Conservation (phyloP, 352 stramenopile genomes). For the Pythium insidiosum region DNA sequence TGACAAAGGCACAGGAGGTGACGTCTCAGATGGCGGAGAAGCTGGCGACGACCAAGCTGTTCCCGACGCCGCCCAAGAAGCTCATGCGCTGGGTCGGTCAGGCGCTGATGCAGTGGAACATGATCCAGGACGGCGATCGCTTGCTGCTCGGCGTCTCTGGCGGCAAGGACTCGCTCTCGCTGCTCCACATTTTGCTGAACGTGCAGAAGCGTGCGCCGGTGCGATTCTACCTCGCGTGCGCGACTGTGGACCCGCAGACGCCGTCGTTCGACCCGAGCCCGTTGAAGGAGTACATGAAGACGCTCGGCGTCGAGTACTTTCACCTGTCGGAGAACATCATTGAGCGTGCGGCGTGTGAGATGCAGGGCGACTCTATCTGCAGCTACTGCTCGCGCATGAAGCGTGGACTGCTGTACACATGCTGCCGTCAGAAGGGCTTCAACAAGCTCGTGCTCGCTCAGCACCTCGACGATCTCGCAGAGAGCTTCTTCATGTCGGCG, state of each 20-base stretch:
- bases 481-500: conserved; percentile 94
- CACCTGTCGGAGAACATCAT: conserved; percentile 86
- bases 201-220: conserved; percentile 83
- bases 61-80: conserved; percentile 35
- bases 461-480: conserved; percentile 92
- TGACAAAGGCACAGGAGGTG: conserved; percentile 4
- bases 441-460: conserved; percentile 87
- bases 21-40: conserved; percentile 12
- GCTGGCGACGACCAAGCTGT: conserved; percentile 16
- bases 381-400: conserved; percentile 93
- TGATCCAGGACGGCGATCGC: conserved; percentile 89
- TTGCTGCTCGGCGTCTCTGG: conserved; percentile 90
- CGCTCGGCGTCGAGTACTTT: conserved; percentile 89
- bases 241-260: conserved; percentile 3
- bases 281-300: conserved; percentile 90
- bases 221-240: conserved; percentile 55
- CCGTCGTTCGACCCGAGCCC: conserved; percentile 90
- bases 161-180: conserved; percentile 91
- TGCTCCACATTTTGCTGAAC: conserved; percentile 90
- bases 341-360: conserved; percentile 45
- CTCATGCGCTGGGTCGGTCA: conserved; percentile 35
- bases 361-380: conserved; percentile 82
- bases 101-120: conserved; percentile 85
- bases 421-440: conserved; percentile 28
- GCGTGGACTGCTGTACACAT: conserved; percentile 89